Percentiles rank a stretch among this genome's conserved stretches.
Conservation (phyloP, 192 early-diverging fungal genomes). For the Gigaspora rosea region DNA sequence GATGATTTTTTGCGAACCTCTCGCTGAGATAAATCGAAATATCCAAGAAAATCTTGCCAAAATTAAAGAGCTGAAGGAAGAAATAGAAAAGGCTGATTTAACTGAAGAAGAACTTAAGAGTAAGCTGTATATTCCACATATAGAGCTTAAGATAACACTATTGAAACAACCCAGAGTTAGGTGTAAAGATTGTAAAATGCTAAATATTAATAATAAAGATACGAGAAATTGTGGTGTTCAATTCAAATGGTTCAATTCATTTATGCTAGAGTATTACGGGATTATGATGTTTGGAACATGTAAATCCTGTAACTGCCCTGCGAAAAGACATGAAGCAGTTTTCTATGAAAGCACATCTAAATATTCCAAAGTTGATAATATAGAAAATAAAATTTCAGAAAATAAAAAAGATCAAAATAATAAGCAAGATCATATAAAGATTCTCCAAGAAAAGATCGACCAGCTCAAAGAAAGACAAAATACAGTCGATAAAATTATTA, state of each 20-base stretch:
- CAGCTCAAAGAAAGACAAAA: slow-evolving; percentile 31
- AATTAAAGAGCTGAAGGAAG: slow-evolving; percentile 24
- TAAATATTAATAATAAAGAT: no score
- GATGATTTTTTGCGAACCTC: slow-evolving; percentile 28
- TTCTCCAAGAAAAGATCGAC: not conserved
- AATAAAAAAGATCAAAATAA: no score
- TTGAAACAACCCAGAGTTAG: slow-evolving; percentile 8
- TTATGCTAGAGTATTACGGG: no score
- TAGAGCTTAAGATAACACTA: slow-evolving; percentile 33
- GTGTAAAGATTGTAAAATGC: no score
- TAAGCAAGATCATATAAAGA: no score
- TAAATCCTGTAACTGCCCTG: no score
- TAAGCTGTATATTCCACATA: slow-evolving; percentile 26
- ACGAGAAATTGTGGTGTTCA: no score
- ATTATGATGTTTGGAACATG: no score
- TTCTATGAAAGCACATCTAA: no score
- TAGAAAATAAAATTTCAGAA: not conserved
- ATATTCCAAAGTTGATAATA: slow-evolving; percentile 15
- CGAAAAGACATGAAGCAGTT: no score
- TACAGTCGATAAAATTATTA: slow-evolving; percentile 25
- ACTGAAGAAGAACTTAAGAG: slow-evolving; percentile 30
- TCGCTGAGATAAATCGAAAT: slow-evolving; percentile 35
- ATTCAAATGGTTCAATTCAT: no score
- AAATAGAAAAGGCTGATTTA: slow-evolving; percentile 29
- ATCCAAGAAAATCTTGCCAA: slow-evolving; percentile 32